A percentile compares a stretch with the other conserved stretches of the same genome.
Evolutionary conservation across 352 stramenopile species (phyloP).

Genomic region (Globisporangium viniferum): DNA sequence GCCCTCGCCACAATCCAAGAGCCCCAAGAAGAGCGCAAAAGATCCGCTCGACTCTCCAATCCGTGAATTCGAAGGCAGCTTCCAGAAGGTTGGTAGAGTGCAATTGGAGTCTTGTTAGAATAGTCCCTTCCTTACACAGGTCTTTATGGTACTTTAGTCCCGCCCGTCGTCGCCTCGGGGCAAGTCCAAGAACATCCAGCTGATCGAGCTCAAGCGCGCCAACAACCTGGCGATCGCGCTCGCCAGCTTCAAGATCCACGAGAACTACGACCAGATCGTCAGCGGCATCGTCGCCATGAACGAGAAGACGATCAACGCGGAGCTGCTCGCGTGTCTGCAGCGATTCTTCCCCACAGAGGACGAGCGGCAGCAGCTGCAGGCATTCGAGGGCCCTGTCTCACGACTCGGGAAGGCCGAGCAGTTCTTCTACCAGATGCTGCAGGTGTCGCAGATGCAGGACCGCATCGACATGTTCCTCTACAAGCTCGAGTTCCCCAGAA

Average conservation of each 20-base stretch:
- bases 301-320: constrained; percentile 48
- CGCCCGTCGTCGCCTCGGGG: constrained; percentile 65
- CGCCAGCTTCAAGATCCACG: constrained; percentile 74
- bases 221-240: constrained; percentile 78
- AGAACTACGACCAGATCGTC: constrained; percentile 63
- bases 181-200: constrained; percentile 69
- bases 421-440: constrained; percentile 67
- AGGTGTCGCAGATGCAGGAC: constrained; percentile 50
- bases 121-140: no score
- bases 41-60: constrained; percentile 14
- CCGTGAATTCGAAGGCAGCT: constrained; percentile 25
- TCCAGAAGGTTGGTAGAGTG: constrained; percentile 37
- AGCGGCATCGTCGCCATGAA: constrained; percentile 59
- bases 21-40: constrained; percentile 19
- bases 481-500: constrained; percentile 64
- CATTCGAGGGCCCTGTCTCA: constrained; percentile 39
- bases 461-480: constrained; percentile 77
- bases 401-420: constrained; percentile 67
- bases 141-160: constrained; percentile 23
- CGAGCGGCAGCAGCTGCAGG: constrained; percentile 42
- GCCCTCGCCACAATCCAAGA: constrained; percentile 47
- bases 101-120: no score
- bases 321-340: constrained; percentile 67
- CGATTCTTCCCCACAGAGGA: constrained; percentile 74
- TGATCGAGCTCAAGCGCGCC: constrained; percentile 75